Percentiles rank a stretch among this genome's conserved stretches.
Conservation (phyloP, 208 protist species). For the Angomonas deanei region DNA sequence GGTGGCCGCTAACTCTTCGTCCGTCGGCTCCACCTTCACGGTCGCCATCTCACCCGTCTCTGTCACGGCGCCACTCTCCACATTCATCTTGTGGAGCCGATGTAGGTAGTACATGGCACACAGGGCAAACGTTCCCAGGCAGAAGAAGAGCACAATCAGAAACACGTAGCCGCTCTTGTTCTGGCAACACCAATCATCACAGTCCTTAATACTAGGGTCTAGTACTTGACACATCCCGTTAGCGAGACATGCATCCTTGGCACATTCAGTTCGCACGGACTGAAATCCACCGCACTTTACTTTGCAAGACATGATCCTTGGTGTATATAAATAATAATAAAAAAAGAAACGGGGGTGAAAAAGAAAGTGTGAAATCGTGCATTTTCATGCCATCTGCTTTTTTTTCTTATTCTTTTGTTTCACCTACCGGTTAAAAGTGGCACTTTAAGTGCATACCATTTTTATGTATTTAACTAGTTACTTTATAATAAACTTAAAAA, state of each 20-base stretch:
- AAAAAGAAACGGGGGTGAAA: slow-evolving; percentile 1
- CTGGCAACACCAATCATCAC: slow-evolving; percentile 71
- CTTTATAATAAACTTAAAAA: too few species aligned
- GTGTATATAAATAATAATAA: slow-evolving; percentile 2
- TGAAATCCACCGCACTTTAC: slow-evolving; percentile 59
- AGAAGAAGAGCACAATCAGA: slow-evolving; percentile 75
- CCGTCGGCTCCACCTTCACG: slow-evolving; percentile 15
- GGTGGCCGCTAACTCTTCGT: slow-evolving; percentile 24
- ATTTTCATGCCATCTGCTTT: neutral
- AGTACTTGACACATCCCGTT: slow-evolving; percentile 58
- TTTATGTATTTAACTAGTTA: too few species aligned
- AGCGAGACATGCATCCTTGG: slow-evolving; percentile 59
- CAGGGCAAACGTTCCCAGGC: slow-evolving; percentile 55
- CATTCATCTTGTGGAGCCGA: slow-evolving; percentile 71
- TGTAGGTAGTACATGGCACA: slow-evolving; percentile 64
- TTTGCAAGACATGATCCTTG: slow-evolving; percentile 34
- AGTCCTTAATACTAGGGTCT: slow-evolving; percentile 39
- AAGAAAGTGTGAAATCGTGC: neutral
- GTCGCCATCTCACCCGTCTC: slow-evolving; percentile 42
- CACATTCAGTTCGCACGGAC: slow-evolving; percentile 70
- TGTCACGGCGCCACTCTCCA: slow-evolving; percentile 52
- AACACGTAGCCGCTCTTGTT: slow-evolving; percentile 64
- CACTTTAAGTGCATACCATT: too few species aligned
- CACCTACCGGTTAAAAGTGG: too few species aligned
- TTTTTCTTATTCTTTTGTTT: neutral